Percentiles rank a stretch among this genome's conserved stretches.
Evolutionary conservation across 495 filamentous ascomycete genomes (phyloP).

Genomic region (Bryoglossum gracile): DNA sequence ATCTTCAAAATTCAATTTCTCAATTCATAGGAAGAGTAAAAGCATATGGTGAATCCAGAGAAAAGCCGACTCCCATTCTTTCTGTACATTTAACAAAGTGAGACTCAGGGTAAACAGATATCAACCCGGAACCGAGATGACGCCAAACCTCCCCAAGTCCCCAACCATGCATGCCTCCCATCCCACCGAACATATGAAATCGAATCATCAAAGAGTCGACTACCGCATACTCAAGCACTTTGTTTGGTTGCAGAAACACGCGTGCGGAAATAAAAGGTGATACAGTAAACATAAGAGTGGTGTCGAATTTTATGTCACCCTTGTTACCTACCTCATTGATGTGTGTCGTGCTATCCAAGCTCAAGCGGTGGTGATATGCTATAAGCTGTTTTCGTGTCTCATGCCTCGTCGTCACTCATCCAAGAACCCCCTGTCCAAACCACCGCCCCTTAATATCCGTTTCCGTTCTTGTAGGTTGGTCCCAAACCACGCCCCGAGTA

Average conservation of each 20-base stretch:
- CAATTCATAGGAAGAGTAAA: no score
- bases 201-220: no score
- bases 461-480: constrained; percentile 31
- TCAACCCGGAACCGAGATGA: constrained; percentile 9
- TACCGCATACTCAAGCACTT: neutral
- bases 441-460: constrained; percentile 10
- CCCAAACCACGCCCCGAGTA: constrained; percentile 29
- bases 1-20: no score
- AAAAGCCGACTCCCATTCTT: constrained; percentile 1
- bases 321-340: neutral
- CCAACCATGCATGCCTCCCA: neutral
- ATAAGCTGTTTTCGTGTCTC: constrained; percentile 20
- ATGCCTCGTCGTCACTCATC: constrained; percentile 7
- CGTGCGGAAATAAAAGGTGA: neutral
- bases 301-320: constrained; percentile 2
- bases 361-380: constrained; percentile 17
- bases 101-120: neutral
- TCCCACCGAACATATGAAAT: constrained; percentile 12
- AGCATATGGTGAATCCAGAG: neutral
- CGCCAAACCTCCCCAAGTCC: constrained; percentile 12
- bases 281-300: neutral
- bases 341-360: constrained; percentile 15
- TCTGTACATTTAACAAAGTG: constrained; percentile 10
- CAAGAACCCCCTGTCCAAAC: no score
- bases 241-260: neutral